phyloP scores from a whole-genome alignment of 805 yeast genomes.

The Sporopachydermia lactativora region DNA sequence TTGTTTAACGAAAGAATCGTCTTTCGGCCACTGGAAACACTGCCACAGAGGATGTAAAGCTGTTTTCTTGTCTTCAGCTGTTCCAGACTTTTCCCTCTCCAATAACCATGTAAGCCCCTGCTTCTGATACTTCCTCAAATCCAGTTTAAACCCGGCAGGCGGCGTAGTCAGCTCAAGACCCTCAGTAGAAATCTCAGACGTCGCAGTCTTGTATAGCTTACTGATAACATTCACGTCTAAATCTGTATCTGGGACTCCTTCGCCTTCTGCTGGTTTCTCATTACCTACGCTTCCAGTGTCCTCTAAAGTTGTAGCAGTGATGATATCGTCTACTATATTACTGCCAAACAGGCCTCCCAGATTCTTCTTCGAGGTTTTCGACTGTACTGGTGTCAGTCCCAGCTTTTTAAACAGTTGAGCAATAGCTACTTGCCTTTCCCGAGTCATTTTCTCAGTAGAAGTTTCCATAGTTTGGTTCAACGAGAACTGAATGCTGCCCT shows the following conservation, averaged over 20 bases:
- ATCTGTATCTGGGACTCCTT: slow-evolving; percentile 20
- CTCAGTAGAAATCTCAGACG: slow-evolving; percentile 40
- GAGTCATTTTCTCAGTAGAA: slow-evolving; percentile 32
- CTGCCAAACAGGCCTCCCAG: slow-evolving; percentile 4
- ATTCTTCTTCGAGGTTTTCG: not conserved
- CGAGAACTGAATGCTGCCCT: not conserved
- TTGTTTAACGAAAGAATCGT: slow-evolving; percentile 12
- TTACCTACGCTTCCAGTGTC: slow-evolving; percentile 10
- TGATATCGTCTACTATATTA: slow-evolving; percentile 16
- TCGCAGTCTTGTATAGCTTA: slow-evolving; percentile 60
- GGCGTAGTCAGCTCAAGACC: slow-evolving; percentile 52
- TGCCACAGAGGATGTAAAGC: slow-evolving; percentile 80
- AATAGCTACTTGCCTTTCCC: slow-evolving; percentile 43
- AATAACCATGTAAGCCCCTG: slow-evolving; percentile 86
- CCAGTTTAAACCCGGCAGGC: slow-evolving; percentile 38
- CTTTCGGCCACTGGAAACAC: slow-evolving; percentile 57
- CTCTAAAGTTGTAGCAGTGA: slow-evolving; percentile 13
- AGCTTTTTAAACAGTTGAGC: slow-evolving; percentile 40
- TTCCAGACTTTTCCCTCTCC: slow-evolving; percentile 46
- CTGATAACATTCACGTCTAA: slow-evolving; percentile 61
- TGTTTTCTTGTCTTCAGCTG: slow-evolving; percentile 23
- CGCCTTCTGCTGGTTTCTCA: slow-evolving; percentile 12
- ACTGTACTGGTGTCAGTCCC: slow-evolving; percentile 10
- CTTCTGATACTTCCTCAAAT: slow-evolving; percentile 63
- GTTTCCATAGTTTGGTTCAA: slow-evolving; percentile 30